These are phyloP conservation scores for Tephrocybe sp. DNA, from an alignment of 768 basidiomycete genomes.

Conservation along the genomic window DNA sequence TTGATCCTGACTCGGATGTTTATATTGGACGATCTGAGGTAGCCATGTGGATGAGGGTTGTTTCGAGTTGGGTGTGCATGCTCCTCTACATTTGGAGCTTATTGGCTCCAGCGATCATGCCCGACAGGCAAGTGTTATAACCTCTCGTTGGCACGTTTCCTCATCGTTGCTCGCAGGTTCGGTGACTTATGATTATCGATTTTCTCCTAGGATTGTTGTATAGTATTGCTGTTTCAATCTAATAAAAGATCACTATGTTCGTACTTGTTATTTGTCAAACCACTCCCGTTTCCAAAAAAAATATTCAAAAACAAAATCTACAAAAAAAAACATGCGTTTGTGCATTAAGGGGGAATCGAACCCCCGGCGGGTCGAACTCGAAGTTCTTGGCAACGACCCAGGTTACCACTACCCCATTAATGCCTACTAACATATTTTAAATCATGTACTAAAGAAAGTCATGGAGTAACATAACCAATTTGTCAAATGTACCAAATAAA, in stretches of 20 bases:
- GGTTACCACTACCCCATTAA: conserved; percentile 68
- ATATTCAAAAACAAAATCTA: neutral
- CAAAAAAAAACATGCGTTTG: neutral
- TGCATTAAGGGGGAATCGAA: conserved; percentile 89
- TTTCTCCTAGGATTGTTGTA: neutral
- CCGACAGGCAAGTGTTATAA: conserved; percentile 69
- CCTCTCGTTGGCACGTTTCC: neutral
- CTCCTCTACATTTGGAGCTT: conserved; percentile 85
- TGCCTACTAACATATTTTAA: conserved; percentile 26
- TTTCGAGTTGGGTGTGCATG: conserved; percentile 95
- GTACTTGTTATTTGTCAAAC: neutral
- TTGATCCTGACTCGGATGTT: conserved; percentile 66
- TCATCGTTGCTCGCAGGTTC: conserved; percentile 19
- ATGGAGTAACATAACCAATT: too few species aligned
- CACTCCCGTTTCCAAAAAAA: too few species aligned
- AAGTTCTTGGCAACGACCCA: conserved; percentile 62
- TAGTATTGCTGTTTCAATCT: neutral
- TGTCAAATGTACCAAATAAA: too few species aligned
- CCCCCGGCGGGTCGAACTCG: conserved; percentile 79
- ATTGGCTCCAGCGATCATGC: conserved; percentile 85
- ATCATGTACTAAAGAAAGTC: too few species aligned
- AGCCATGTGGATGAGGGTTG: conserved; percentile 99
- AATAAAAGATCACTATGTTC: neutral
- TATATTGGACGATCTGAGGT: conserved; percentile 95
- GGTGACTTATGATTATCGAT: conserved; percentile 19